Base-by-base conservation (phyloP, 768 basidiomycete species). In the Pulveroboletus sp. region DNA sequence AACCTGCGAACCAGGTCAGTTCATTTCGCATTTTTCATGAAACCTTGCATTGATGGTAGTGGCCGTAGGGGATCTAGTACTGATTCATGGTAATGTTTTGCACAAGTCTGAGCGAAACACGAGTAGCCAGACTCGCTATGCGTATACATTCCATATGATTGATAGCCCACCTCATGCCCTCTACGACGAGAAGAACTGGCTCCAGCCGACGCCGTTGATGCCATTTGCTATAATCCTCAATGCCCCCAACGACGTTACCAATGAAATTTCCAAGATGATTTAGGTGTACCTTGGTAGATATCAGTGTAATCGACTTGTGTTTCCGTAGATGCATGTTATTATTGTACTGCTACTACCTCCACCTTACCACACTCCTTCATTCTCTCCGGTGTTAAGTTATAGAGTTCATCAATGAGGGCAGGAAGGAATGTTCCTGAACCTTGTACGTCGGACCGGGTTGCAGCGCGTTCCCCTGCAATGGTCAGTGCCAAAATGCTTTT, bases 71-170 rank as follows among this genome's bases (percentile, higher is more conserved):
- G 91, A 94, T 54, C 73, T 99, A 2, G 92, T 98, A 1, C 70
- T 98, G 14, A 98, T 99, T 31, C 94, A 99, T 59, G 96, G 96
- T 9, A 77, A 80, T 18, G 92, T 97, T 2, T 71, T 96, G 53
- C 96, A 99, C 72, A 93, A 92, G 65, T 92, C 89, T 0, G 89
- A 91, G 63, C 80, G 81, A 47, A 99, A 99, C 66, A 78, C 76
- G 1, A 91, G 89, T 47, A 72, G 79, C 18, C 76, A 83, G 53
- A 91, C 91, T 2, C 79, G 96, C 48, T 90, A 84, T 56, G 94
- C 94, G 27, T 99, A 98, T 65, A 98, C 96, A 0, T 97, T 96
- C 68, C 94, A 93, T 58, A 91, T 92, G 89, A 84, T 93, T 42
- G 90, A 95, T 60, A 84, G 78, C 17, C 77, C 78, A 36, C 84